Percentiles rank a stretch among this genome's conserved stretches.
Evolutionary conservation across 2,329 filamentous ascomycete species (phyloP).

Genomic region (Ceratocystis harringtonii): DNA sequence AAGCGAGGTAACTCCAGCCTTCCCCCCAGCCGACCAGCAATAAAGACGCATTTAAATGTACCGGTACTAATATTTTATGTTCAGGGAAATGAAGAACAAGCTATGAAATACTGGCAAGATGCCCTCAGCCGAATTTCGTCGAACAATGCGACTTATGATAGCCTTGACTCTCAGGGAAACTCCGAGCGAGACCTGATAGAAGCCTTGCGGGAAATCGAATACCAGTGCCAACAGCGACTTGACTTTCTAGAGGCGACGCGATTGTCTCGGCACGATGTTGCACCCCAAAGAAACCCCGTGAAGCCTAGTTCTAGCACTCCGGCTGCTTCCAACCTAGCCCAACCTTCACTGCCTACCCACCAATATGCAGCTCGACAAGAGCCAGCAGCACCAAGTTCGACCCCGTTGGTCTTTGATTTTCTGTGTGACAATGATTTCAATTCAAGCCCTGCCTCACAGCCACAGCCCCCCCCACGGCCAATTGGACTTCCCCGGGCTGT

Average conservation of each 20-base stretch:
- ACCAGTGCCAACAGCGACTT: constrained; percentile 86
- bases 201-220: constrained; percentile 65
- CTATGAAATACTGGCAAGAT: constrained; percentile 75
- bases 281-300: background rate
- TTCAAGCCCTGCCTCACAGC: background rate
- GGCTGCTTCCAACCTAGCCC: background rate
- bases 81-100: constrained; percentile 82
- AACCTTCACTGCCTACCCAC: background rate
- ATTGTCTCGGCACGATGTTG: constrained; percentile 35
- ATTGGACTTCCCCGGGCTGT: constrained; percentile 17
- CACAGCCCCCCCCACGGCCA: background rate
- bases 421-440: background rate
- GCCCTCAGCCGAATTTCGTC: constrained; percentile 81
- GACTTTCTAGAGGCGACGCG: constrained; percentile 72
- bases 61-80: background rate
- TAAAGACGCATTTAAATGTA: background rate
- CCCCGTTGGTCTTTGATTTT: background rate
- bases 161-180: constrained; percentile 57
- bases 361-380: background rate
- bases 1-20: constrained; percentile 48
- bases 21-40: background rate
- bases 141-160: constrained; percentile 46
- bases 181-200: constrained; percentile 72
- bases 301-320: background rate
- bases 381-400: background rate